A percentile compares a stretch with the other conserved stretches of the same genome.
These are phyloP conservation scores for Scutellaria barbata DNA, from an alignment of 257 asterid genomes.

Conservation along the genomic window DNA sequence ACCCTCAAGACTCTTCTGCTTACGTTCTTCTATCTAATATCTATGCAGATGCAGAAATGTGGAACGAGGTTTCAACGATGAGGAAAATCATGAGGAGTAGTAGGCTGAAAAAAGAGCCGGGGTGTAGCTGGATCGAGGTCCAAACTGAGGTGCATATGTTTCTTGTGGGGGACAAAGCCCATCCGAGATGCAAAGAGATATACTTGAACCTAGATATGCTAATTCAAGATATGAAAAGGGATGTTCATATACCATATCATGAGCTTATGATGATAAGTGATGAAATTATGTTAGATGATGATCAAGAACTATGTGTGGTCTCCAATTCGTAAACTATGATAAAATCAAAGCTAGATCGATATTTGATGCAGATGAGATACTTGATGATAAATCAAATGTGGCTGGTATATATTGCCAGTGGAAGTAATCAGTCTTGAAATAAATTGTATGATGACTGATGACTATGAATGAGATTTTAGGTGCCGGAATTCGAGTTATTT, in stretches of 20 bases:
- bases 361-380: not conserved
- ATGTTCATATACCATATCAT: constrained; percentile 25
- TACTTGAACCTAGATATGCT: constrained; percentile 54
- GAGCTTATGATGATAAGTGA: constrained; percentile 30
- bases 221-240: constrained; percentile 64
- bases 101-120: constrained; percentile 78
- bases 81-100: constrained; percentile 70
- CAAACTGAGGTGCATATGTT: constrained; percentile 84
- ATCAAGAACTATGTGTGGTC: constrained; percentile 28
- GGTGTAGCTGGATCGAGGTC: constrained; percentile 94
- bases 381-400: no score
- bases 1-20: constrained; percentile 81
- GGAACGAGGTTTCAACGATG: constrained; percentile 73
- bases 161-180: constrained; percentile 85
- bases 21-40: constrained; percentile 74
- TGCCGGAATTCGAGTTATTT: no score
- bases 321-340: constrained; percentile 27
- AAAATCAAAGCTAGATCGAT: constrained; percentile 1
- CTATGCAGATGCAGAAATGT: constrained; percentile 86
- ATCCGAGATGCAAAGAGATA: constrained; percentile 71
- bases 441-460: no score
- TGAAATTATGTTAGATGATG: constrained; percentile 27
- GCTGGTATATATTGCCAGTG: no score
- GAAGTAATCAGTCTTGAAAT: no score
- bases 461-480: no score